Evolutionary conservation across 441 rosid species (phyloP), one percentile per base, ranked within the genome.

Genomic region (Syzygium malaccense): DNA sequence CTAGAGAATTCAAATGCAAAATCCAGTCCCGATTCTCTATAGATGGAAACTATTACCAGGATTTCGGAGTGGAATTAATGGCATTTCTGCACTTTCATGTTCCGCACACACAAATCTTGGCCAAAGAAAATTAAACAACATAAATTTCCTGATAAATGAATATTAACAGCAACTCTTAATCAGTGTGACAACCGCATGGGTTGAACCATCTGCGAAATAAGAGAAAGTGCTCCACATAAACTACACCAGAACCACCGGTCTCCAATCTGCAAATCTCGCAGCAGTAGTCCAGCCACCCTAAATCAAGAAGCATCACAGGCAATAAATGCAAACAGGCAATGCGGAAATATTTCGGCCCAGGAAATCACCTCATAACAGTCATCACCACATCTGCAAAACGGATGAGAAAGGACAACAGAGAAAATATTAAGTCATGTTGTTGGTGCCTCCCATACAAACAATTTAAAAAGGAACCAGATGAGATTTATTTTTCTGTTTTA

Each of bases 1-100:
- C 48, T 0, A 33, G 48, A 68, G 23, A 33, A 20, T 68, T 37
- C 41, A 33, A 68, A 14, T 0, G 0, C 0, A n/a, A 5, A 17
- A n/a, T n/a, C 4, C 13, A 14, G 37, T n/a, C 0, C 8, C 2
- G 19, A 62, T 62, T 62, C 68, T n/a, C 5, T 62, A 2, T n/a
- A 62, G 32, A 20, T 71, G 51, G 83, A 71, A 71, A 45, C 49
- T 20, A 37, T 37, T 37, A 20, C 49, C 0, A 33, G n/a, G 28
- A 25, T 71, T 37, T 71, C 0, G 26, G 83, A 37, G 83, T 20
- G n/a, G n/a, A 37, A 37, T 11, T 7, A 1, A 71, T 71, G 45
- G 49, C 9, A 1, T 71, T 37, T 71, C 80, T 7, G 7, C 28
- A 37, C 28, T 5, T 33, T 37, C 80, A 41, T 20, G 4, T 20